Evolutionary conservation across 495 filamentous ascomycete species (phyloP), one percentile per base, ranked within the genome.

Genomic region (Amorphotheca resinae): DNA sequence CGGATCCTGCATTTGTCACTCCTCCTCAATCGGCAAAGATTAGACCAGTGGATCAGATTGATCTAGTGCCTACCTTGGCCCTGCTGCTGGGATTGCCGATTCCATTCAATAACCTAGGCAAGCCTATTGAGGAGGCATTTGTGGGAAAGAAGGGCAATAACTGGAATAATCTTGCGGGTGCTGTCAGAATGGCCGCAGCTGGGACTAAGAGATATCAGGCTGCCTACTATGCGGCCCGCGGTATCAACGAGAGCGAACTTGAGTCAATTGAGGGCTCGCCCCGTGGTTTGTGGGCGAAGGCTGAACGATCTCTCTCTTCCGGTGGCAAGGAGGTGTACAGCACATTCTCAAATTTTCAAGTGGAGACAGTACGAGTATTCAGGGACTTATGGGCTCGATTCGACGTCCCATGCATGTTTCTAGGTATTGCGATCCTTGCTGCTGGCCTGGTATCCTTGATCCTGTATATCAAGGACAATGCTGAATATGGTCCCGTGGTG

Each of bases 31-130:
- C 72, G 12, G 86, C 86, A 9, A 85, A 84, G 49, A 77, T 79
- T 28, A 75, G 87, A 11, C 79, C 82, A 16, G 78, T 94, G n/a
- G 80, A 82, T 35, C 93, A 96, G 59, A 96, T 98, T 52, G 91
- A 98, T 57, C 70, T 98, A 17, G 93, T 98, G 4, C 87, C 91
- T 5, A 96, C 91, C 0, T 54, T 98, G 44, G 77, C 89, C 3
- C 62, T 96, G 35, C 68, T 96, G 18, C 66, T 98, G 6, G 91
- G 91, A 20, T 69, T 93, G 54, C 91, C 91, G 3, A 87, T 98
- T 51, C 91, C 91, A 0, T 98, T 86, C 66, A 98, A 96, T 55
- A 98, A 94, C 61, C 74, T 98, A n/a, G 91, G 91, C 9, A 73
- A 77, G 3, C 91, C 91, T 0, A 95, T 98, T 49, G 83, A 89